Percentiles rank a stretch among this genome's conserved stretches.
These are phyloP conservation scores for Thelonectria olida DNA, from an alignment of 2,329 filamentous ascomycete genomes.

Conservation along the genomic window DNA sequence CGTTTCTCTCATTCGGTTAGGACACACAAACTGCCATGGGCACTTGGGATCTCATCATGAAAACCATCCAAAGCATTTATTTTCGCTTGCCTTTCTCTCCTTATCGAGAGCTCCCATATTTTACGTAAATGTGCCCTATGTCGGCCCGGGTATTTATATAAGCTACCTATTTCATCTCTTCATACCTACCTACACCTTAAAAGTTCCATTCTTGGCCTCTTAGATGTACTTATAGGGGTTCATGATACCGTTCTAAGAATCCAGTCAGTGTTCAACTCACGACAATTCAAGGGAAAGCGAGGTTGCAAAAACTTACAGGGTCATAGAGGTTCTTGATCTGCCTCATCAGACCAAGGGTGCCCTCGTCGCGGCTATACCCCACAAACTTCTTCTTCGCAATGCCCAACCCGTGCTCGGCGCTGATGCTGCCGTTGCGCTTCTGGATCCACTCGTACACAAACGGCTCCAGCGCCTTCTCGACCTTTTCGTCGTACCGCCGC, in stretches of 20 bases:
- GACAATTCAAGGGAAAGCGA: constrained; percentile 11
- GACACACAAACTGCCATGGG: too few species aligned
- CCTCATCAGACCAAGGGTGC: constrained; percentile 91
- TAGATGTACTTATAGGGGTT: constrained; percentile 97
- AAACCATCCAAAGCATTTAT: background rate
- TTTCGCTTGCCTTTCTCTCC: constrained; percentile 6
- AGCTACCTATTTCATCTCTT: constrained; percentile 3
- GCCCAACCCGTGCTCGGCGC: constrained; percentile 93
- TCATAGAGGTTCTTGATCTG: constrained; percentile 95
- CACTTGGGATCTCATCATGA: background rate
- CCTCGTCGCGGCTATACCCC: constrained; percentile 89
- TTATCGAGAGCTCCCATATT: background rate
- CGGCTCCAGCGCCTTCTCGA: constrained; percentile 89
- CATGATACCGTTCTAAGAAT: constrained; percentile 89
- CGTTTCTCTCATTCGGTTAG: too few species aligned
- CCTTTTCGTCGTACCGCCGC: constrained; percentile 82
- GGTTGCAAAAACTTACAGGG: constrained; percentile 70
- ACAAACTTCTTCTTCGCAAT: constrained; percentile 96
- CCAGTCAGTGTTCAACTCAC: constrained; percentile 13
- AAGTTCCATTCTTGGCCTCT: constrained; percentile 15
- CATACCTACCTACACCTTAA: background rate
- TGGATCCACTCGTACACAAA: constrained; percentile 98
- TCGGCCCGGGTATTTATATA: constrained; percentile 5
- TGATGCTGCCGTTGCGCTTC: constrained; percentile 89
- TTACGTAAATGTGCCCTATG: background rate